Percentiles rank a stretch among this genome's conserved stretches.
Evolutionary conservation across 805 yeast genomes (phyloP).

Genomic region (Spathaspora boniae): DNA sequence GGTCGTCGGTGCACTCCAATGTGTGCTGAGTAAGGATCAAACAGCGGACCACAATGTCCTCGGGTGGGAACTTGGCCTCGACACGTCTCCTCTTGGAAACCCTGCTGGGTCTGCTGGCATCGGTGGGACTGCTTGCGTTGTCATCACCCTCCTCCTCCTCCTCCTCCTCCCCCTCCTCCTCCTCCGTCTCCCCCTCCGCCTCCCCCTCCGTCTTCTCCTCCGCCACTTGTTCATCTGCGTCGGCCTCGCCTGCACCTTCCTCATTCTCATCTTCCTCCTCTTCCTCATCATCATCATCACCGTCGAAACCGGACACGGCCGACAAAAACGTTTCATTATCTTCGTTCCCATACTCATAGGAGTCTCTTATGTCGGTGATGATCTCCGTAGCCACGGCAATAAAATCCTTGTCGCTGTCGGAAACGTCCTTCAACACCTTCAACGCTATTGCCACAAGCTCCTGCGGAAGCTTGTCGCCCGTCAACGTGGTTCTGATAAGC

Average conservation of each 20-base stretch:
- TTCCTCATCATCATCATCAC: slow-evolving; percentile 15
- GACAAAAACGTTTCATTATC: slow-evolving; percentile 49
- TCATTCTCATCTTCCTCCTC: slow-evolving; percentile 17
- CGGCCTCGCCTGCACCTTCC: slow-evolving; percentile 17
- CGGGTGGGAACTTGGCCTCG: slow-evolving; percentile 40
- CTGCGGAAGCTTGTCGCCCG: slow-evolving; percentile 55
- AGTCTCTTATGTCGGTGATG: slow-evolving; percentile 78
- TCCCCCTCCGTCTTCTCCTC: slow-evolving; percentile 14
- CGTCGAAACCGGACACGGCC: slow-evolving; percentile 36
- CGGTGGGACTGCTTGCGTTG: not conserved
- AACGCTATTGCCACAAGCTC: slow-evolving; percentile 53
- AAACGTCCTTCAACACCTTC: slow-evolving; percentile 62
- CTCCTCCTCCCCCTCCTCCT: slow-evolving; percentile 16
- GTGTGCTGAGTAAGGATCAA: slow-evolving; percentile 65
- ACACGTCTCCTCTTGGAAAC: slow-evolving; percentile 32
- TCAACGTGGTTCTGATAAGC: slow-evolving; percentile 46
- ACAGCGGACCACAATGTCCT: slow-evolving; percentile 56
- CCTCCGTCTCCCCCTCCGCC: slow-evolving; percentile 25
- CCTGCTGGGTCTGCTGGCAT: slow-evolving; percentile 10
- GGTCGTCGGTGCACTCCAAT: slow-evolving; percentile 62
- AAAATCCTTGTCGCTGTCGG: slow-evolving; percentile 81
- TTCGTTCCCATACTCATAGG: slow-evolving; percentile 46
- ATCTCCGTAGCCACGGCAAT: slow-evolving; percentile 81
- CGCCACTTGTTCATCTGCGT: slow-evolving; percentile 20
- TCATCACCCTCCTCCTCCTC: not conserved